These are phyloP conservation scores for Fusarium heterosporum DNA, from an alignment of 2,329 filamentous ascomycete species.

Conservation along the genomic window DNA sequence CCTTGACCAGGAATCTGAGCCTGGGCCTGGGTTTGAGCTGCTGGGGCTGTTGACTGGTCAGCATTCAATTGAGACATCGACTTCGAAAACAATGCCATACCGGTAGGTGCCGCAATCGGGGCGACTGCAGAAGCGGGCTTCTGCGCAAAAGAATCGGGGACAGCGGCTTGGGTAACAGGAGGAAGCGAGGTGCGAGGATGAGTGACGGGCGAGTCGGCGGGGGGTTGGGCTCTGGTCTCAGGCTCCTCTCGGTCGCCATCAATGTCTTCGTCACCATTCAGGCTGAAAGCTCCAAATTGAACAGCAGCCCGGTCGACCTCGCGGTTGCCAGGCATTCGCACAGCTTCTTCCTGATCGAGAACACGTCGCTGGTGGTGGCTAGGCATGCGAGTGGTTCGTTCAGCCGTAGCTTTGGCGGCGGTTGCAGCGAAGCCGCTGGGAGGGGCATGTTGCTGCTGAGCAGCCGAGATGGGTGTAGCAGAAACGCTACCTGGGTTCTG, in stretches of 20 bases:
- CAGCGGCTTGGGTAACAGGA: slow-evolving; percentile 70
- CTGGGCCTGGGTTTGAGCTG: slow-evolving; percentile 57
- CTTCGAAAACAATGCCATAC: slow-evolving; percentile 40
- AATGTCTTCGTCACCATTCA: slow-evolving; percentile 88
- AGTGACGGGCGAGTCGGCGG: slow-evolving; percentile 89
- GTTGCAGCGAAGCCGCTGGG: slow-evolving; percentile 81
- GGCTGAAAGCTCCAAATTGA: slow-evolving; percentile 94
- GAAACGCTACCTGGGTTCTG: slow-evolving; percentile 68
- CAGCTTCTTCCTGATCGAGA: slow-evolving; percentile 94
- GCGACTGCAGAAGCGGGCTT: slow-evolving; percentile 63
- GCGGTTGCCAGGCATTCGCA: slow-evolving; percentile 97
- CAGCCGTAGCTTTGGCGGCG: slow-evolving; percentile 80
- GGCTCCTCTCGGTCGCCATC: slow-evolving; percentile 95
- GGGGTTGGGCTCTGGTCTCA: slow-evolving; percentile 92
- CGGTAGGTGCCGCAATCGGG: slow-evolving; percentile 52
- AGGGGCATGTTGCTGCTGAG: slow-evolving; percentile 70
- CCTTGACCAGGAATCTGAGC: slow-evolving; percentile 55
- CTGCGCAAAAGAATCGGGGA: slow-evolving; percentile 68
- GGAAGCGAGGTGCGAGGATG: slow-evolving; percentile 89
- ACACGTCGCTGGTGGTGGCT: slow-evolving; percentile 84
- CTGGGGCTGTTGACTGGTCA: slow-evolving; percentile 37
- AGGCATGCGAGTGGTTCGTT: slow-evolving; percentile 73
- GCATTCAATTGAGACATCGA: neutral
- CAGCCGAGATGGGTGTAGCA: slow-evolving; percentile 73
- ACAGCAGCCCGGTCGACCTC: slow-evolving; percentile 93